Evolutionary conservation across 495 filamentous ascomycete species (phyloP).

Genomic region (Hypoxylon perforatum): DNA sequence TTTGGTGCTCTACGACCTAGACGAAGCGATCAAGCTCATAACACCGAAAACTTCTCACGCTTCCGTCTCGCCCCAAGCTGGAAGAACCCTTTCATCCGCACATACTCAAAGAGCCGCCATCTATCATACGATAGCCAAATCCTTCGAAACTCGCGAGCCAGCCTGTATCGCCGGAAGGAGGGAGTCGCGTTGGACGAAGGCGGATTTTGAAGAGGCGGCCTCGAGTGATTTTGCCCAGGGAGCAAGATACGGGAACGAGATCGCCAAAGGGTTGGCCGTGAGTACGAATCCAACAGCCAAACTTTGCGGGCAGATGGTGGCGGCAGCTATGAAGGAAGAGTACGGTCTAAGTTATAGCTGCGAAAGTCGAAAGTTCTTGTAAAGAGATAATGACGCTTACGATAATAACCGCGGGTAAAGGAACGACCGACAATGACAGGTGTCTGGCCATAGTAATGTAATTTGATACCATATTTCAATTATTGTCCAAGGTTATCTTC

Average conservation of each 20-base stretch:
- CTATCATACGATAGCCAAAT: slow-evolving; percentile 71
- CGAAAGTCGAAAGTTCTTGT: slow-evolving; percentile 20
- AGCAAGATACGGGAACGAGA: slow-evolving; percentile 80
- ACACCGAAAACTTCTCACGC: slow-evolving; percentile 62
- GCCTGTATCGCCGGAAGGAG: slow-evolving; percentile 44
- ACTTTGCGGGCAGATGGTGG: slow-evolving; percentile 87
- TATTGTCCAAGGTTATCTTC: too few species aligned
- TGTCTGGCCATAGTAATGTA: too few species aligned
- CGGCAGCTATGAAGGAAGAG: slow-evolving; percentile 86
- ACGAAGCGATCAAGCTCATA: slow-evolving; percentile 73
- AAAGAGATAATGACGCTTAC: too few species aligned
- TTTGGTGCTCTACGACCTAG: slow-evolving; percentile 68
- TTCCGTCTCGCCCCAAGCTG: slow-evolving; percentile 68
- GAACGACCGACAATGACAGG: too few species aligned
- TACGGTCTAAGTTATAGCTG: slow-evolving; percentile 54
- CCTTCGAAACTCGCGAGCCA: slow-evolving; percentile 37
- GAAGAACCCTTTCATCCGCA: slow-evolving; percentile 72
- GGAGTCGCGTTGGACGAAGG: slow-evolving; percentile 57
- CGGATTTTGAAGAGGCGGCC: slow-evolving; percentile 76
- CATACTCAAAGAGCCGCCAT: slow-evolving; percentile 83
- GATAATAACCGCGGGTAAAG: too few species aligned
- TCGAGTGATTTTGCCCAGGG: slow-evolving; percentile 79
- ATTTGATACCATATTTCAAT: too few species aligned
- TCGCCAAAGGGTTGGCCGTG: slow-evolving; percentile 80
- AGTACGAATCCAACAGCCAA: slow-evolving; percentile 88